Base-by-base conservation (phyloP, 2,329 filamentous ascomycete genomes). In the Capronia americana region DNA sequence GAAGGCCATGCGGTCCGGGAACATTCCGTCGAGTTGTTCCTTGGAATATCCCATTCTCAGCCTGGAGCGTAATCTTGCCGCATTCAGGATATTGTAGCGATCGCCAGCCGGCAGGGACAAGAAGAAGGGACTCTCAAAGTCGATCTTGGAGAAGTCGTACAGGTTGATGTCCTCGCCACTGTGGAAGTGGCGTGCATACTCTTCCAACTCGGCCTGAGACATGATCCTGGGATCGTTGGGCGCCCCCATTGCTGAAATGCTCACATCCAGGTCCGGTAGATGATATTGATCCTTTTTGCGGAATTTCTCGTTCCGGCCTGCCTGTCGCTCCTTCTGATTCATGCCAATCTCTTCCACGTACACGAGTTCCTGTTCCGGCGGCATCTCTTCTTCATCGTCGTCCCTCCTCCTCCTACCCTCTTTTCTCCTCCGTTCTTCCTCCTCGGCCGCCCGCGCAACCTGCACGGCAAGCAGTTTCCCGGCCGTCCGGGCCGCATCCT, bases 121-220 rank as follows among this genome's bases (percentile, higher is more conserved):
- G 80, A 99, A 99, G 79, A 99, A 99, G 12, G 94, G 88, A 71
- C 93, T 92, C 71, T 98, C 91, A 74, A 98, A 99, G 76, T 99
- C 95, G 73, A 99, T 99, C 79, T 98, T 98, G 75, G 92, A 96
- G 76, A 99, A 99, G 79, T 98, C 94, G 78, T 98, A 98, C 4
- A 93, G 79, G 70, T 83, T 84, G 62, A 98, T 90, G 76, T 98
- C 94, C 78, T 98, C 93, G 62, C 95, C 95, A 67, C 88, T 88
- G 74, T 97, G 88, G 74, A 98, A 98, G 70, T 98, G 93, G 59
- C 90, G 85, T 2, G 96, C 94, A 76, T 99, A 99, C 71, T 94
- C 90, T 79, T 98, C 92, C 65, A 99, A 81, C 76, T 99, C 94
- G 74, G 96, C 92, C 26, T 96, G 86, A 61, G 91, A 96, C 95